phyloP scores from a whole-genome alignment of 331 rosid genomes.

The Malus hybrid region DNA sequence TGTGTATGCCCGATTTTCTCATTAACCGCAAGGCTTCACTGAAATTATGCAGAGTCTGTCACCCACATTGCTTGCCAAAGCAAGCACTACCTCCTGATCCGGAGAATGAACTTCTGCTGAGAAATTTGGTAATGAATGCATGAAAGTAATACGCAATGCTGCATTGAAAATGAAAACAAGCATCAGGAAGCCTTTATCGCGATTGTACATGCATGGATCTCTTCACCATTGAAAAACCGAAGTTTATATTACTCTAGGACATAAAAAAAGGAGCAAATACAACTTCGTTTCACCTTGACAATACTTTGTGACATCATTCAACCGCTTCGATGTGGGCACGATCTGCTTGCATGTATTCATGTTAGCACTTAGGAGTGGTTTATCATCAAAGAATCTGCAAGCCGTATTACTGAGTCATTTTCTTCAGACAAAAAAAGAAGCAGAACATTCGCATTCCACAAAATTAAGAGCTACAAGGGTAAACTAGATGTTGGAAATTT shows the following conservation, averaged over 20 bases:
- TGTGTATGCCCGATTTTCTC: constrained; percentile 59
- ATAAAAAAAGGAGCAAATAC: not conserved
- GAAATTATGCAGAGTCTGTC: constrained; percentile 60
- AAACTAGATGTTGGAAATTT: too few species aligned
- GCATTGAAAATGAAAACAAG: constrained; percentile 25
- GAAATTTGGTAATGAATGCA: constrained; percentile 33
- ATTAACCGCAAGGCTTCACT: constrained; percentile 68
- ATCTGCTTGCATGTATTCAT: constrained; percentile 48
- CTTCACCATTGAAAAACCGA: not conserved
- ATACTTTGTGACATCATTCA: constrained; percentile 23
- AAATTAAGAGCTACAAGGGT: too few species aligned
- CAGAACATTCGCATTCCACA: too few species aligned
- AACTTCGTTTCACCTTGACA: constrained; percentile 38
- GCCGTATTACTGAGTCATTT: too few species aligned
- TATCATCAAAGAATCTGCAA: too few species aligned
- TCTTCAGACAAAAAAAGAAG: too few species aligned
- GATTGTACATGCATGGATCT: not conserved
- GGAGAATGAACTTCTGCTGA: constrained; percentile 52
- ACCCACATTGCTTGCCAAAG: constrained; percentile 89
- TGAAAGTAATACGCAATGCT: constrained; percentile 33
- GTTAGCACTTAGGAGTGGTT: not conserved
- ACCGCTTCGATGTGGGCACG: constrained; percentile 2
- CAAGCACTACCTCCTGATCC: constrained; percentile 86
- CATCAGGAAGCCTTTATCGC: not conserved
- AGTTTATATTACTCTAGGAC: too few species aligned